Percentiles rank a stretch among this genome's conserved stretches.
phyloP scores from a whole-genome alignment of 202 grass and related monocot genomes.

The Zizania palustris region DNA sequence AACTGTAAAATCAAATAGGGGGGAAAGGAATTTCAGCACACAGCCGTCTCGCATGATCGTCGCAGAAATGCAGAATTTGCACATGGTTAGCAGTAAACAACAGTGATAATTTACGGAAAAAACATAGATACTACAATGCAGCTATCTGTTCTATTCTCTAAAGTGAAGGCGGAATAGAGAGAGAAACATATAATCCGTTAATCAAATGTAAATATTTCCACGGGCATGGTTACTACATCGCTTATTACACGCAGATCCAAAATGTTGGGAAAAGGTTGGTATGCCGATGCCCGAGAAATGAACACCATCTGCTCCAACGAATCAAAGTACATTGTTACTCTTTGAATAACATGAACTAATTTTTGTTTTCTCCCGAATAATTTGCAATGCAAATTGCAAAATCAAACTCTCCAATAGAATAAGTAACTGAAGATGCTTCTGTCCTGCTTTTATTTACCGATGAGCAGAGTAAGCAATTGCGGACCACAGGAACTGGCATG shows the following conservation, averaged over 20 bases:
- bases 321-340: slow-evolving; percentile 10
- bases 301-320: background rate
- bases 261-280: background rate
- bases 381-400: slow-evolving; percentile 16
- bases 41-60: background rate
- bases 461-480: background rate
- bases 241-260: slow-evolving; percentile 31
- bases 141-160: background rate
- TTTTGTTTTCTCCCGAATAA: slow-evolving; percentile 13
- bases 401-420: slow-evolving; percentile 36
- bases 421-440: slow-evolving; percentile 7
- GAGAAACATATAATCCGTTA: background rate
- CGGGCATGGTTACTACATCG: background rate
- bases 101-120: no score
- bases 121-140: no score
- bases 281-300: background rate
- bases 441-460: slow-evolving; percentile 43
- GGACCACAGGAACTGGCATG: slow-evolving; percentile 5
- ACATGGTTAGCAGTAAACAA: no score
- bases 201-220: slow-evolving; percentile 3
- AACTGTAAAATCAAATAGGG: no score
- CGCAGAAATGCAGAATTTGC: no score
- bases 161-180: background rate
- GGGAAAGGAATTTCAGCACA: no score
- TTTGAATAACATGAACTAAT: slow-evolving; percentile 5